Evolutionary conservation across 371 early-diverging fungal genomes (phyloP).

Genomic region (Nematocida major): DNA sequence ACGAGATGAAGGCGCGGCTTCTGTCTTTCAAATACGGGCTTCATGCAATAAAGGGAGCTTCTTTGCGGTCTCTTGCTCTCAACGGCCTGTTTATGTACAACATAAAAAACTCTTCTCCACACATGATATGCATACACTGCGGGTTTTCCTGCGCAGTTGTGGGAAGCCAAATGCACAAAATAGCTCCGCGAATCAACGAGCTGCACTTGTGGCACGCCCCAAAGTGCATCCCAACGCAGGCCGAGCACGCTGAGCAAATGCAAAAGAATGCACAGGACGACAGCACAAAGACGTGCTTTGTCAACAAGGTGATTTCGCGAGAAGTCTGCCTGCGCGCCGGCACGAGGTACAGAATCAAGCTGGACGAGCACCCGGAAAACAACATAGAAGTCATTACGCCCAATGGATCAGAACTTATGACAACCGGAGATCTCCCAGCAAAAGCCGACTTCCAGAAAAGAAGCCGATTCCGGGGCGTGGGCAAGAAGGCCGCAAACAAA

Average conservation of each 20-base stretch:
- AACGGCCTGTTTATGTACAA: slow-evolving; percentile 11
- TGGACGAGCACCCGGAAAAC: not conserved
- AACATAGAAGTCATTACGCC: not conserved
- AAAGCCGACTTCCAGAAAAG: not conserved
- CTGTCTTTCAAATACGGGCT: not conserved
- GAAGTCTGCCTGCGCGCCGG: not conserved
- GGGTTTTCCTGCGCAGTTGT: not conserved
- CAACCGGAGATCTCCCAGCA: not conserved
- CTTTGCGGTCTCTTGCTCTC: not conserved
- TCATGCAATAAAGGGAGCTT: not conserved
- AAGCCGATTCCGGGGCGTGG: not conserved
- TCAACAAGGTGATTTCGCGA: not conserved
- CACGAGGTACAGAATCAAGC: not conserved
- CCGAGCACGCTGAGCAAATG: too few relatives aligned
- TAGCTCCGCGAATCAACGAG: not conserved
- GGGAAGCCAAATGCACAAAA: not conserved
- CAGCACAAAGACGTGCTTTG: not conserved
- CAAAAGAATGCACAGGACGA: too few relatives aligned
- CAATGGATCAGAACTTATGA: not conserved
- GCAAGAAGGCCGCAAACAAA: not conserved
- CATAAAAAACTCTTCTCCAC: not conserved
- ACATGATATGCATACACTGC: slow-evolving; percentile 40
- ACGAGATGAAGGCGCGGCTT: not conserved
- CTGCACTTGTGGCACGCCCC: slow-evolving; percentile 7
- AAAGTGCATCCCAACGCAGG: too few relatives aligned